Base-by-base conservation (phyloP, 306 rosid species). In the Sechiopsis laciniata region DNA sequence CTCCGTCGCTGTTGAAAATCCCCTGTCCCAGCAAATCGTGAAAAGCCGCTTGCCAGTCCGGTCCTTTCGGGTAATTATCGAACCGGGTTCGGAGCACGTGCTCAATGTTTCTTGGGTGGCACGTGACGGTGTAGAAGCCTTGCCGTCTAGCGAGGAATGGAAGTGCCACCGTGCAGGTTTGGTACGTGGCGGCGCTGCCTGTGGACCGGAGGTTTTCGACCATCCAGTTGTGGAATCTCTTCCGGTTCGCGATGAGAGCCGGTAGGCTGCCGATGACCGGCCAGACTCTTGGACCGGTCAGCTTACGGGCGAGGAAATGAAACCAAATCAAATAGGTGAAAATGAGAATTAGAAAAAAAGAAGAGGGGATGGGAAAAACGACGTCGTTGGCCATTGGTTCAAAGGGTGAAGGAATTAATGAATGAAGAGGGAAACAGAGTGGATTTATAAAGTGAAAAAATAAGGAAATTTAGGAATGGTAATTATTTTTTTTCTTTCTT, bases 1-100 rank as follows among this genome's bases (percentile, higher is more conserved):
- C 97, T 0, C 98, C 96, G 54, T 93, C 98, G 68, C 97, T 90
- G 57, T 93, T 93, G 85, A 93, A 93, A 4, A 91, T 93, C 56
- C 98, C 98, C 14, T 90, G 94, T 0, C 98, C 98, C 8, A 93
- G 57, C 8, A 93, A 88, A 65, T 93, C 98, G 45, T 93, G 96
- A 57, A 93, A 93, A 0, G 98, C 98, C 15, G 87, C 82, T 26
- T 93, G 97, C 91, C 91, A 93, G 0, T 71, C 56, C 5, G 98
- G 98, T 2, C 98, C 98, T 72, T 93, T 93, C 0, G 98, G 98
- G 63, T 93, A 93, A 64, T 93, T 93, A 0, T 88, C 90, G 78
- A 93, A 93, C 72, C 94, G 80, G 70, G 89, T 83, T 72, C 83
- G 85, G 32, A 93, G 88, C 32, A 93, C 80, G 81, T 93, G 98